Evolutionary conservation across 2,329 filamentous ascomycete genomes (phyloP), one percentile per base, ranked within the genome.

Genomic region (Xylaria sp.): DNA sequence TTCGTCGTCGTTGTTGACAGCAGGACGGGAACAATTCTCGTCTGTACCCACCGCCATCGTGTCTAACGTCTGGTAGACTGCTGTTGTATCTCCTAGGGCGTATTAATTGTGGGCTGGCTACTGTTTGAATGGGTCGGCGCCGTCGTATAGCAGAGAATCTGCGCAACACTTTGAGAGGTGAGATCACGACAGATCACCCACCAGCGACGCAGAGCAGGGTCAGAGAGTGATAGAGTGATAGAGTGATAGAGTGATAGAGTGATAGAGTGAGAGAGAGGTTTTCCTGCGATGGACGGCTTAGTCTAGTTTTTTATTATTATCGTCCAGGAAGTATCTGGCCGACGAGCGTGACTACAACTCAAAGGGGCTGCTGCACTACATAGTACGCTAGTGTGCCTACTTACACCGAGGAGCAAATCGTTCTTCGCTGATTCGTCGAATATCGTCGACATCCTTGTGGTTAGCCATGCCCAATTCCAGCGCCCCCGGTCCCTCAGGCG

Each of bases 21-120:
- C 15, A 41, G 56, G n/a, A 41, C 59, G 48, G 54, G 48, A 62
- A 59, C 69, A 64, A 59, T 66, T 64, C 39, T 72, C 68, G 56
- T 63, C 68, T 34, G 63, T 65, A 60, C 32, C 70, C 66, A 68
- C 62, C 23, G 59, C 57, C 68, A 70, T 72, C 46, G 23, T 66
- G 63, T 69, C 56, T 50, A 57, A 65, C 15, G 61, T 41, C n/a
- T 15, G 34, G 32, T 66, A 50, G 59, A 37, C 7, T 62, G 20
- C 32, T 48, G 52, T 32, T 18, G 23, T 34, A 55, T 62, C 23
- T 44, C 54, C 37, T 60, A 55, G 41, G 37, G 61, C 51, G 65
- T 41, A 20, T 60, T 54, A 61, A 70, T 32, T 70, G 69, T 69
- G 66, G 66, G 66, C 50, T 69, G 18, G 32, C 54, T 44, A 41